Conservation (phyloP, 495 filamentous ascomycete species). For the Tuber microsphaerosporum region DNA sequence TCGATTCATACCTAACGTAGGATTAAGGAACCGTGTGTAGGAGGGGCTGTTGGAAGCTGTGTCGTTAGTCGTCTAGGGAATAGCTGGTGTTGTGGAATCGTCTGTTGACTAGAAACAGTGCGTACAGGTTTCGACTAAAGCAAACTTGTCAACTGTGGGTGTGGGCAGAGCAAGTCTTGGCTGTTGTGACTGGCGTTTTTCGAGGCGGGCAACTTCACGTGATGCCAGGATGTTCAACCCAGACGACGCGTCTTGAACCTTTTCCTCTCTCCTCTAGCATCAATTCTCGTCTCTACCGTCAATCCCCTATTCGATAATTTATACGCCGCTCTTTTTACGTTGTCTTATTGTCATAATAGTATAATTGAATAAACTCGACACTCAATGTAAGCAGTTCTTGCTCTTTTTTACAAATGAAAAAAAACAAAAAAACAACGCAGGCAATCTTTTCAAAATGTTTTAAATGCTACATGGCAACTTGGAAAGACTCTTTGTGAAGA, state of each 20-base stretch:
- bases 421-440: background rate
- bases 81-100: background rate
- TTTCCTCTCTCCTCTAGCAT: background rate
- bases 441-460: slow-evolving; percentile 3
- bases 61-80: slow-evolving; percentile 2
- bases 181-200: background rate
- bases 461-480: background rate
- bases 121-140: background rate
- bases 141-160: background rate
- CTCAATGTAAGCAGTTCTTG: background rate
- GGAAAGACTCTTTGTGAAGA: background rate
- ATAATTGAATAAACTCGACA: background rate
- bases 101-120: background rate
- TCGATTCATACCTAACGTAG: background rate
- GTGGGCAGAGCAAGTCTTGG: background rate
- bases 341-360: background rate
- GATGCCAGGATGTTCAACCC: background rate
- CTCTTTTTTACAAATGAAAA: background rate
- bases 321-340: background rate
- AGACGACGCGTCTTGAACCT: background rate
- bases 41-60: background rate
- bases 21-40: background rate
- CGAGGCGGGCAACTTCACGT: background rate
- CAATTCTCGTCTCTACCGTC: background rate
- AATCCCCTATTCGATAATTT: background rate